Evolutionary conservation across 225 moss, liverwort and hornwort species (phyloP).

Genomic region (Climacium dendroides): DNA sequence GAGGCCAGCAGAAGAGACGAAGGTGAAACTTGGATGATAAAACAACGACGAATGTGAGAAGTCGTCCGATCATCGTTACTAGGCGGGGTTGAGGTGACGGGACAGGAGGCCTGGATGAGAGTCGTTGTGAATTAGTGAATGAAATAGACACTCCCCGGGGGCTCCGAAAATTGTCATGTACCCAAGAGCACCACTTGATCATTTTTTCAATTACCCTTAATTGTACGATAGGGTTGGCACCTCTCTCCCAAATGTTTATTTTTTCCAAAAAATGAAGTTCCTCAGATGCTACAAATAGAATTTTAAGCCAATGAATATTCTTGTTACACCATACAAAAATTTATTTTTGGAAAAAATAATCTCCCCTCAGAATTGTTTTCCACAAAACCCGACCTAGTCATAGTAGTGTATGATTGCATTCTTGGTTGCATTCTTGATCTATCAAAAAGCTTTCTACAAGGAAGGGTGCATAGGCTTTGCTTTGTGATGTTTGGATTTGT

Average conservation of each 20-base stretch:
- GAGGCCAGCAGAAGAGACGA: not conserved
- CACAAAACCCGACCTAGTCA: no score
- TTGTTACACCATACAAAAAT: not conserved
- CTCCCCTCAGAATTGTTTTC: no score
- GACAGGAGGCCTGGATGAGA: not conserved
- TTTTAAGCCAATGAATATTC: not conserved
- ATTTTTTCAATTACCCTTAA: not conserved
- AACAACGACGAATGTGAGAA: not conserved
- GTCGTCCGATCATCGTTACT: not conserved
- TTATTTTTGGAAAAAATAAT: not conserved
- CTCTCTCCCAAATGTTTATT: rapidly evolving
- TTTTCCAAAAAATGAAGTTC: not conserved
- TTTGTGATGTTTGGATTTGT: no score
- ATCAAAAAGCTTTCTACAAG: no score
- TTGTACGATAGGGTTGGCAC: not conserved
- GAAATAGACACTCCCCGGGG: not conserved
- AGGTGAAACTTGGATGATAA: not conserved
- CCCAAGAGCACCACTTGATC: no score
- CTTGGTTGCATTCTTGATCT: no score
- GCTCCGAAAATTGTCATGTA: not conserved
- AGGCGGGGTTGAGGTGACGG: not conserved
- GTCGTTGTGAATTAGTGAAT: not conserved
- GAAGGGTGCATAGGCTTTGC: no score
- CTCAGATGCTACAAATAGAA: rapidly evolving
- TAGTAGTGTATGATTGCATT: no score